Evolutionary conservation across 2,329 filamentous ascomycete genomes (phyloP).

Genomic region (Ustulina deusta): DNA sequence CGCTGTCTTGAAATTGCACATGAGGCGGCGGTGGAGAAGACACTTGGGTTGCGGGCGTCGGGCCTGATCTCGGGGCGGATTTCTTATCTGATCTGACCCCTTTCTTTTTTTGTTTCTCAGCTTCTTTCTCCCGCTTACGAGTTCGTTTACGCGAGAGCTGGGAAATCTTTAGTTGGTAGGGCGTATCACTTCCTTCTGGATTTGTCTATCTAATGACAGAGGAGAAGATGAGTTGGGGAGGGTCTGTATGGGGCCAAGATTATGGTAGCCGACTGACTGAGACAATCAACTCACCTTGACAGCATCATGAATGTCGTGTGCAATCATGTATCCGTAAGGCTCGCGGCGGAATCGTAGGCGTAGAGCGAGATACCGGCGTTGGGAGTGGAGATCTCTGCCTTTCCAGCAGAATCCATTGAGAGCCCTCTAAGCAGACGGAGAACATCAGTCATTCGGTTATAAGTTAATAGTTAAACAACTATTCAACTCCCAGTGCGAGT

Average conservation of each 20-base stretch:
- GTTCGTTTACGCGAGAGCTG: constrained; percentile 33
- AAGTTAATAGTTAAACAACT: too few relatives aligned
- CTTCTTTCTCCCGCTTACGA: constrained; percentile 8
- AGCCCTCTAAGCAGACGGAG: constrained; percentile 6
- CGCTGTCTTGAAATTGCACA: not conserved
- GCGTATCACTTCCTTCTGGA: not conserved
- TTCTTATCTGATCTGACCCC: not conserved
- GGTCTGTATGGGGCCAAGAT: too few relatives aligned
- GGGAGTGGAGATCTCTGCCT: constrained; percentile 44
- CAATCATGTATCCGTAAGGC: constrained; percentile 41
- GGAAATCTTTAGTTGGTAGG: not conserved
- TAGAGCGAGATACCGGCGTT: constrained; percentile 39
- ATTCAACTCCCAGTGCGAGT: too few relatives aligned
- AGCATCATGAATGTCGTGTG: constrained; percentile 46
- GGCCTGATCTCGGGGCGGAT: not conserved
- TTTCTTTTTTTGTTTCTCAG: constrained; percentile 14
- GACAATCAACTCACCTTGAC: constrained; percentile 29
- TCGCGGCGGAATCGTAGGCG: constrained; percentile 43
- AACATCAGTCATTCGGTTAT: constrained; percentile 4
- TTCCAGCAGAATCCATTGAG: constrained; percentile 40
- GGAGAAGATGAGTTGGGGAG: not conserved
- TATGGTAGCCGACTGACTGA: not conserved
- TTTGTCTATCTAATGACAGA: not conserved
- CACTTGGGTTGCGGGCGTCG: not conserved
- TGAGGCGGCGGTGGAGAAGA: not conserved